Percentiles rank a stretch among this genome's conserved stretches.
These are phyloP conservation scores for Carex pumila DNA, from an alignment of 176 grass and related monocot species.

Conservation along the genomic window DNA sequence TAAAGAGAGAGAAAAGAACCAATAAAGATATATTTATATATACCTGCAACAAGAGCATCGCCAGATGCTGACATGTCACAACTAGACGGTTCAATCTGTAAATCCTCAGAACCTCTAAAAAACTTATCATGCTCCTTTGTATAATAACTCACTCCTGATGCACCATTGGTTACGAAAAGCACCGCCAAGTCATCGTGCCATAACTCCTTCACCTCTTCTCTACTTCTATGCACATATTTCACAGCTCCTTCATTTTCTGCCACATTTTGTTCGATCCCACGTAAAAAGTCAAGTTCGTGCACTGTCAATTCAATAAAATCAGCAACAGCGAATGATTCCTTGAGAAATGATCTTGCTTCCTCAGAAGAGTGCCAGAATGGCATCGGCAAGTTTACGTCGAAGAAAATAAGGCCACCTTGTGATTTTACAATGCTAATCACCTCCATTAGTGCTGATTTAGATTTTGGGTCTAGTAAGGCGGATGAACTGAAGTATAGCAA, in stretches of 20 bases:
- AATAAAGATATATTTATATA: background rate
- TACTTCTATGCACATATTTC: conserved; percentile 56
- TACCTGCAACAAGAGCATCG: conserved; percentile 88
- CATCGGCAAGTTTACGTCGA: conserved; percentile 71
- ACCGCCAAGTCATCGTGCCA: conserved; percentile 69
- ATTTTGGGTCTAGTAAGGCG: conserved; percentile 47
- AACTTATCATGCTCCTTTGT: conserved; percentile 47
- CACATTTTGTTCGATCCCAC: conserved; percentile 36
- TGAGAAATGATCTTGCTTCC: conserved; percentile 47
- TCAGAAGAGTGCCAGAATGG: conserved; percentile 61
- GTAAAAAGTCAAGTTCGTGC: conserved; percentile 80
- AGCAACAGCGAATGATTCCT: conserved; percentile 60
- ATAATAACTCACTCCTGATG: conserved; percentile 83
- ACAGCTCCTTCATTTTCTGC: conserved; percentile 31
- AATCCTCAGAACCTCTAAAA: conserved; percentile 62
- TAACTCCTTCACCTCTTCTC: conserved; percentile 48
- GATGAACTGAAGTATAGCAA: conserved; percentile 93
- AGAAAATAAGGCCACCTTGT: conserved; percentile 56
- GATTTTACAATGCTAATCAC: conserved; percentile 56
- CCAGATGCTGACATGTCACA: conserved; percentile 73
- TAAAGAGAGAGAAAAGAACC: background rate
- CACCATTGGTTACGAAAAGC: conserved; percentile 81
- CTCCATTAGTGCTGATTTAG: conserved; percentile 41
- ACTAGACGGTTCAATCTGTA: conserved; percentile 63
- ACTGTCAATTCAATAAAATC: conserved; percentile 69